Percentiles rank a stretch among this genome's conserved stretches.
Conservation (phyloP, 2,329 filamentous ascomycete genomes). For the Colletotrichum siamense region DNA sequence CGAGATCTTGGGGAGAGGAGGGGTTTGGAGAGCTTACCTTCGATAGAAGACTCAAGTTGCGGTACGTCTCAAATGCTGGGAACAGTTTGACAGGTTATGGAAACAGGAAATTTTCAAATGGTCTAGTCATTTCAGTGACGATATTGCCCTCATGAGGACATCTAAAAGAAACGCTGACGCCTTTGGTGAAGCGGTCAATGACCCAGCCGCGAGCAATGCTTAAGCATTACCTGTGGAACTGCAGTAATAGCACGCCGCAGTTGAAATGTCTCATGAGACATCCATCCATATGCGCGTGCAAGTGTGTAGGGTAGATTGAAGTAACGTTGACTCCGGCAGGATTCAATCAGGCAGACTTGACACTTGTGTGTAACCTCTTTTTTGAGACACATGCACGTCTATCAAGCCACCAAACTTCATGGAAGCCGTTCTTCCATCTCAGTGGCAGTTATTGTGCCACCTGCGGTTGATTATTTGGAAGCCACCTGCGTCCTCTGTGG, state of each 20-base stretch:
- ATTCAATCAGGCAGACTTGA: not conserved
- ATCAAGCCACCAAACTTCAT: not conserved
- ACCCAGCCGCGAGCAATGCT: not conserved
- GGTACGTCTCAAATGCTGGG: not conserved
- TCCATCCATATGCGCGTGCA: not conserved
- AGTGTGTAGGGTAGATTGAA: not conserved
- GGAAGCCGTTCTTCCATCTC: not conserved
- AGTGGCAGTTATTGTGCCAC: not conserved
- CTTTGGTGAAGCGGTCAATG: not conserved
- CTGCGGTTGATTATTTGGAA: not conserved
- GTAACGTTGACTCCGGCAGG: not conserved
- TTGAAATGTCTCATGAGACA: not conserved
- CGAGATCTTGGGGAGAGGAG: not conserved
- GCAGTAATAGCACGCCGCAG: not conserved
- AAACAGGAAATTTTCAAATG: fast-evolving
- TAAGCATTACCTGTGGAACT: not conserved
- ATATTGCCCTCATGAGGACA: not conserved
- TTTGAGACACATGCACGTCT: not conserved
- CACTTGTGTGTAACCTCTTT: not conserved
- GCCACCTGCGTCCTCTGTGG: too few species aligned
- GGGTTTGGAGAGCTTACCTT: not conserved
- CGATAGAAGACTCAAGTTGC: not conserved
- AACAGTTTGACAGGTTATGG: not conserved
- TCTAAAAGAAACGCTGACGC: not conserved
- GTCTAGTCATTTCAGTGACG: not conserved